Conservation (phyloP, 2,329 filamentous ascomycete species). For the Metarhizium guizhouense region DNA sequence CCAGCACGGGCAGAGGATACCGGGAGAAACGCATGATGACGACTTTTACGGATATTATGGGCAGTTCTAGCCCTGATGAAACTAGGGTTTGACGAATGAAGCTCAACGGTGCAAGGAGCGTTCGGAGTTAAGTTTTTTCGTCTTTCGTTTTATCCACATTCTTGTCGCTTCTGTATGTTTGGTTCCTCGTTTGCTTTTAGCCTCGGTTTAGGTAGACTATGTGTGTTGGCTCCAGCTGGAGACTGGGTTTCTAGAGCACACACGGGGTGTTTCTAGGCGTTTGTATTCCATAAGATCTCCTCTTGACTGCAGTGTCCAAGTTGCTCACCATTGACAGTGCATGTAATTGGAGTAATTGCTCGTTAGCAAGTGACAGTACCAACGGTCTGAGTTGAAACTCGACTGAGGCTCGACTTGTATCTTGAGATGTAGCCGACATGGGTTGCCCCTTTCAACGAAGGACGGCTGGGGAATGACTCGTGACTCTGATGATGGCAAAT, state of each 20-base stretch:
- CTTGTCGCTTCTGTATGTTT: not conserved
- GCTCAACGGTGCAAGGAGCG: not conserved
- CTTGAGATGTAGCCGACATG: not conserved
- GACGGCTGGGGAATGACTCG: not conserved
- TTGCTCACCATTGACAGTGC: not conserved
- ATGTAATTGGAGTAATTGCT: not conserved
- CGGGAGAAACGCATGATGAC: not conserved
- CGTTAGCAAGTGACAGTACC: not conserved
- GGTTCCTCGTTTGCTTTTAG: not conserved
- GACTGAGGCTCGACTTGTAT: too few species aligned
- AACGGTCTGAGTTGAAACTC: not conserved
- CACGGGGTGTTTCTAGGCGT: slow-evolving; percentile 4
- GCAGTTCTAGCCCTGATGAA: not conserved
- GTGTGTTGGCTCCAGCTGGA: slow-evolving; percentile 3
- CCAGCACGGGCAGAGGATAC: not conserved
- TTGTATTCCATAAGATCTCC: not conserved
- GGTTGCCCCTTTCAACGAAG: not conserved
- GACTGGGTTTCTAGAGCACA: slow-evolving; percentile 2
- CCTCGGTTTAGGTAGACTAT: slow-evolving; percentile 4
- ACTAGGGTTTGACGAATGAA: not conserved
- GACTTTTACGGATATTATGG: not conserved
- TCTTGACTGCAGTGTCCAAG: not conserved
- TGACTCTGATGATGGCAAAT: not conserved
- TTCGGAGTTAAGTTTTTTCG: not conserved
- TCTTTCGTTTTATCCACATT: not conserved